Evolutionary conservation across 805 yeast genomes (phyloP).

Genomic region (Groenewaldozyma salmanticensis): DNA sequence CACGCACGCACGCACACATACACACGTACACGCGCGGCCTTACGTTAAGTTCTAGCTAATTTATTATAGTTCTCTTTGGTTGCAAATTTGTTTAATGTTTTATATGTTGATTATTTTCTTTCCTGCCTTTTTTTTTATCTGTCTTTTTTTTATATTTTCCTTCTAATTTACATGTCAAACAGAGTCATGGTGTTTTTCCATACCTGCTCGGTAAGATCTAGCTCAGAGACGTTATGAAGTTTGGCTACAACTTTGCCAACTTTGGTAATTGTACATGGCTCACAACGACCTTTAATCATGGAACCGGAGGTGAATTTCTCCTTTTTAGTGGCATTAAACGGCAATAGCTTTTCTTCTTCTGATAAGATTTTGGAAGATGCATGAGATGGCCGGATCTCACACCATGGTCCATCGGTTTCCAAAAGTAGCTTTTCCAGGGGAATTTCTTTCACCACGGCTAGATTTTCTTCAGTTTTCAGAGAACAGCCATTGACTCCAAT

Average conservation of each 20-base stretch:
- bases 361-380: constrained; percentile 48
- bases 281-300: constrained; percentile 77
- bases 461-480: constrained; percentile 63
- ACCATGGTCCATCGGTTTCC: constrained; percentile 99
- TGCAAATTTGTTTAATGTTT: too few relatives aligned
- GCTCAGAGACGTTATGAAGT: constrained; percentile 34
- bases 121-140: too few relatives aligned
- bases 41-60: too few relatives aligned
- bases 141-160: too few relatives aligned
- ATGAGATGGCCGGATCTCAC: constrained; percentile 81
- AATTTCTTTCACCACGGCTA: constrained; percentile 53
- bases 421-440: constrained; percentile 66
- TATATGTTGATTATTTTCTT: too few relatives aligned
- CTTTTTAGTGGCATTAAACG: constrained; percentile 56
- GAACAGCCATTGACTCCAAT: constrained; percentile 94
- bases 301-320: constrained; percentile 40
- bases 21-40: too few relatives aligned
- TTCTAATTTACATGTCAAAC: too few relatives aligned
- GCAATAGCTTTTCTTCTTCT: constrained; percentile 27
- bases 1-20: too few relatives aligned
- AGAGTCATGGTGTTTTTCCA: constrained; percentile 43
- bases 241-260: constrained; percentile 64
- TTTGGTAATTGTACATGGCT: constrained; percentile 77
- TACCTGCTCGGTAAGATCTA: constrained; percentile 38
- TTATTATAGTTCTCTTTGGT: too few relatives aligned